Percentiles rank a stretch among this genome's conserved stretches.
phyloP scores from a whole-genome alignment of 495 filamentous ascomycete genomes.

The Neurospora pannonica region DNA sequence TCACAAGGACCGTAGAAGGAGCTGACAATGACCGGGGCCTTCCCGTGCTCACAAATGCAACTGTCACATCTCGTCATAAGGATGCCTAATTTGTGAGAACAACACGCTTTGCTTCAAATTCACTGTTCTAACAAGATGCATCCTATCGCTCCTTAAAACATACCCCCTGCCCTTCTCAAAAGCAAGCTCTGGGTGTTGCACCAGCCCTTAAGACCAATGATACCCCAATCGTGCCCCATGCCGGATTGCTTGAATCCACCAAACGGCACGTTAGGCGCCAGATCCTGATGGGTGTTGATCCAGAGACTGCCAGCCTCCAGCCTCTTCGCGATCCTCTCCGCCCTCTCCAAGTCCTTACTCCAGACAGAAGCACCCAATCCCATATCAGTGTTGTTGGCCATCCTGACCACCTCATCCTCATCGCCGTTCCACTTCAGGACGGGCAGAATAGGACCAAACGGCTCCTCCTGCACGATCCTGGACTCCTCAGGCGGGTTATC shows the following conservation, averaged over 20 bases:
- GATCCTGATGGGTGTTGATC: conserved; percentile 41
- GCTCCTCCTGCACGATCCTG: conserved; percentile 37
- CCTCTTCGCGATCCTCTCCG: conserved; percentile 38
- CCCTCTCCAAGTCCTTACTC: conserved; percentile 41
- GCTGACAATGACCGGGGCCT: no score
- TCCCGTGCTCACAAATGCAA: no score
- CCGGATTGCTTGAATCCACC: conserved; percentile 50
- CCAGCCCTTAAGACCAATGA: conserved; percentile 39
- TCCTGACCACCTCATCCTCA: conserved; percentile 48
- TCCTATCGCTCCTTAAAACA: neutral
- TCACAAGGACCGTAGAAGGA: no score
- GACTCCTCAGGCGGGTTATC: conserved; percentile 36
- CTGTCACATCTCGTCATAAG: no score
- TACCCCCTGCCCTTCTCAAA: conserved; percentile 1
- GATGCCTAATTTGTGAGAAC: neutral
- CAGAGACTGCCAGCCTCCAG: conserved; percentile 49
- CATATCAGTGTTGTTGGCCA: conserved; percentile 46
- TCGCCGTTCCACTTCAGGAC: conserved; percentile 41
- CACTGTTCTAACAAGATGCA: neutral
- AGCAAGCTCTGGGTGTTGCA: conserved; percentile 34
- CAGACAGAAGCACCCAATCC: conserved; percentile 52
- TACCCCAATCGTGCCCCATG: conserved; percentile 45
- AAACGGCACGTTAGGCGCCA: conserved; percentile 36
- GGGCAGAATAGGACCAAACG: conserved; percentile 50
- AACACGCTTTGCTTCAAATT: neutral